phyloP scores from a whole-genome alignment of 495 filamentous ascomycete genomes.

The Annulohypoxylon maeteangense region DNA sequence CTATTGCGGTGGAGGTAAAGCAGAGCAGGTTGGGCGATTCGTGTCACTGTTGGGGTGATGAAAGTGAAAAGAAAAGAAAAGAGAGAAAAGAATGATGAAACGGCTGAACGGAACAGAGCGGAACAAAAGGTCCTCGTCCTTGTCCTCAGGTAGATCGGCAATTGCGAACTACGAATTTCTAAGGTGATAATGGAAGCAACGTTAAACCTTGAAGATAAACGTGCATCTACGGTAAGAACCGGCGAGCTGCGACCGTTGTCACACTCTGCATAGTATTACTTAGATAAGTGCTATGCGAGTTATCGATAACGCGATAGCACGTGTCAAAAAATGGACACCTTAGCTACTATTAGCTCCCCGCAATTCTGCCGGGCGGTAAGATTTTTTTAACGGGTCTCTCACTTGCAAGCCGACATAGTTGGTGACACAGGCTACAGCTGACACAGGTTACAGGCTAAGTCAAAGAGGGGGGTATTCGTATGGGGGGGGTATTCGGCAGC shows the following conservation, averaged over 20 bases:
- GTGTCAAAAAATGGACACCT: background rate
- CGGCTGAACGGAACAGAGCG: background rate
- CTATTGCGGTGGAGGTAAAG: background rate
- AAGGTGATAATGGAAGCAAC: background rate
- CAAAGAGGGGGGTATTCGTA: no score
- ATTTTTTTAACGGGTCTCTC: background rate
- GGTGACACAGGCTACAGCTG: constrained; percentile 1
- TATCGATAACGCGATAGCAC: constrained; percentile 11
- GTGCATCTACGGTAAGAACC: background rate
- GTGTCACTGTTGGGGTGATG: background rate
- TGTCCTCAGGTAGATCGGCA: background rate
- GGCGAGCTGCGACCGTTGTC: constrained; percentile 6
- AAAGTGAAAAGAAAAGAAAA: background rate
- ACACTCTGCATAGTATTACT: background rate
- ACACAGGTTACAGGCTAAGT: no score
- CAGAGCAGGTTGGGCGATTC: background rate
- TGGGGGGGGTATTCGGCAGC: no score
- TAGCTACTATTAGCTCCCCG: background rate
- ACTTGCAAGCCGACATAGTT: constrained; percentile 4
- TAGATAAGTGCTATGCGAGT: background rate
- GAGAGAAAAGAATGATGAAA: background rate
- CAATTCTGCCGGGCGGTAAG: constrained; percentile 30
- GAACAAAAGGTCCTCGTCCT: constrained; percentile 17
- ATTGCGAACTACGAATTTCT: background rate
- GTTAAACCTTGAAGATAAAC: background rate